Conservation (phyloP, 805 yeast genomes). For the Starmerella ratchasimensis region DNA sequence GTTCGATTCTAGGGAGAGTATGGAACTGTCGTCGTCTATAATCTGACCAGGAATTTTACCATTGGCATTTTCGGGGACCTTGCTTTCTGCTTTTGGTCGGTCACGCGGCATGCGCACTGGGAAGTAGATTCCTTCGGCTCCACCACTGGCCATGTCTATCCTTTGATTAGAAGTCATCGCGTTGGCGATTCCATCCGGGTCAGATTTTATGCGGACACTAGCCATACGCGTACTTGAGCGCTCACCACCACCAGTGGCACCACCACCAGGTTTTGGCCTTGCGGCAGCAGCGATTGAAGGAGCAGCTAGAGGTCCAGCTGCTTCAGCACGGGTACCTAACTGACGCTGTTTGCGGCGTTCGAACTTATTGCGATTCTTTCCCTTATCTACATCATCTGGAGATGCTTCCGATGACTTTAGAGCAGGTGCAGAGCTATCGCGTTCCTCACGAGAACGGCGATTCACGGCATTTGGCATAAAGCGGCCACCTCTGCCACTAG, state of each 20-base stretch:
- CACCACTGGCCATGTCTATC: conserved; percentile 7
- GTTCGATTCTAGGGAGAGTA: conserved; percentile 19
- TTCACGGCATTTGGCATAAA: conserved; percentile 83
- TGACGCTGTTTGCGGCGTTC: conserved; percentile 14
- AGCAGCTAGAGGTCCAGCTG: conserved; percentile 28
- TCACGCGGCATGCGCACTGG: conserved; percentile 17
- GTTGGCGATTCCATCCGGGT: conserved; percentile 1
- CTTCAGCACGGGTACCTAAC: conserved; percentile 21
- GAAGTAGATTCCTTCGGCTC: conserved; percentile 10
- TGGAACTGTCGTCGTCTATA: neutral
- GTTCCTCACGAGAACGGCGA: conserved; percentile 67
- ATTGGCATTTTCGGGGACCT: neutral
- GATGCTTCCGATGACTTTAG: conserved; percentile 23
- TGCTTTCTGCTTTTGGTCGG: neutral
- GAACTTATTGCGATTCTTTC: conserved; percentile 5
- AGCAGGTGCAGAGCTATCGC: conserved; percentile 64
- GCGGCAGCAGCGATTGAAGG: conserved; percentile 20
- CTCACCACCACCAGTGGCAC: neutral
- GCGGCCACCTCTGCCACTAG: conserved; percentile 17
- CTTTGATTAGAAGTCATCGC: neutral
- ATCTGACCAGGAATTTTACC: neutral
- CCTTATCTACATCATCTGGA: conserved; percentile 11
- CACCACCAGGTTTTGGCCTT: neutral
- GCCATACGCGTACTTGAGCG: neutral
- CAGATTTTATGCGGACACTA: conserved; percentile 8